These are phyloP conservation scores for Thalassiosira profunda DNA, from an alignment of 108 stramenopile genomes.

Conservation along the genomic window DNA sequence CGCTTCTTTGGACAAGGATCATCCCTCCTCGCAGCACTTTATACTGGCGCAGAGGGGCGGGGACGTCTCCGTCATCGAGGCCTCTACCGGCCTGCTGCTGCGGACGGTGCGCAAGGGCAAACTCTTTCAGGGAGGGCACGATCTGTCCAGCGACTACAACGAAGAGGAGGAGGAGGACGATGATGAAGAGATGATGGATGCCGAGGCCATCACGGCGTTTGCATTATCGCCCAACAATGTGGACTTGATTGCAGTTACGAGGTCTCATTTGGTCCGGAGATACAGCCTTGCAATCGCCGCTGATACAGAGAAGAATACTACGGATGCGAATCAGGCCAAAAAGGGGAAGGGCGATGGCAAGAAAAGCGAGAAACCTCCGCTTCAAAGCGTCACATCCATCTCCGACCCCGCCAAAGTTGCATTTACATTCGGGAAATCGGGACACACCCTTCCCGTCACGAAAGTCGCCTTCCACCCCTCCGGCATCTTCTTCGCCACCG, in stretches of 20 bases:
- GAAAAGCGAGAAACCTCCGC: slow-evolving; percentile 1
- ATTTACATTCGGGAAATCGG: slow-evolving; percentile 72
- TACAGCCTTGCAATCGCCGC: slow-evolving; percentile 53
- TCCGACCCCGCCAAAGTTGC: slow-evolving; percentile 42
- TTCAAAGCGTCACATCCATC: slow-evolving; percentile 24
- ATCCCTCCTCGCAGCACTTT: slow-evolving; percentile 34
- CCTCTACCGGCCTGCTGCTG: slow-evolving; percentile 54
- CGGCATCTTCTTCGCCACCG: slow-evolving; percentile 83
- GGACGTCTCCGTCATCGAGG: slow-evolving; percentile 83
- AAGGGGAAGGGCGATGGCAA: slow-evolving; percentile 7
- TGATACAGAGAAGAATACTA: not conserved
- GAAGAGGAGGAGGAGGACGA: slow-evolving; percentile 65
- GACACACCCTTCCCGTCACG: slow-evolving; percentile 80
- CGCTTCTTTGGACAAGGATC: not conserved
- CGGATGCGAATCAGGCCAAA: not conserved
- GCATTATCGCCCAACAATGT: slow-evolving; percentile 63
- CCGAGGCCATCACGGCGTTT: slow-evolving; percentile 82
- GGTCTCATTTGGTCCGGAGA: slow-evolving; percentile 70
- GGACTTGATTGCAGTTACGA: slow-evolving; percentile 67
- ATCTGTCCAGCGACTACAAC: slow-evolving; percentile 32
- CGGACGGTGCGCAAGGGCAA: slow-evolving; percentile 48
- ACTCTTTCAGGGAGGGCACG: slow-evolving; percentile 12
- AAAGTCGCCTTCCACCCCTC: slow-evolving; percentile 73
- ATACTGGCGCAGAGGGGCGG: slow-evolving; percentile 79
- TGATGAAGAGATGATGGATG: slow-evolving; percentile 73